These are phyloP conservation scores for Potentilla sterilis DNA, from an alignment of 306 rosid genomes.

Conservation along the genomic window DNA sequence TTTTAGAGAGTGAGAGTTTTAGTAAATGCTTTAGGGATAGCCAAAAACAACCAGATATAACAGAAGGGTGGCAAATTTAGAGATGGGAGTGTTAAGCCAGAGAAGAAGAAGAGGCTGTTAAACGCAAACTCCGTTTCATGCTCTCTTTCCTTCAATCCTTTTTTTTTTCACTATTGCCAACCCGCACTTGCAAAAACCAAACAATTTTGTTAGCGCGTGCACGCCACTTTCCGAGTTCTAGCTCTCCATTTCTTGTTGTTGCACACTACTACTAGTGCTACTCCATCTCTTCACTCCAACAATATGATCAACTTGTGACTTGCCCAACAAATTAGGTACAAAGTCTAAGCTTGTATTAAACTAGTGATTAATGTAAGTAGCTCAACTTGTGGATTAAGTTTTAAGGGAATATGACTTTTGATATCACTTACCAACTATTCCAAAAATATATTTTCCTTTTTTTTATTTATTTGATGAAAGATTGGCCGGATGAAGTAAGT, in stretches of 20 bases:
- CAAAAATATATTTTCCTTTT: not conserved
- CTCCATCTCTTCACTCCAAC: conserved; percentile 20
- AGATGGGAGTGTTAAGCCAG: conserved; percentile 34
- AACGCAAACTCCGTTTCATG: conserved; percentile 59
- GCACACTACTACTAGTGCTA: not conserved
- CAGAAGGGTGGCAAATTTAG: conserved; percentile 64
- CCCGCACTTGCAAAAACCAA: conserved; percentile 30
- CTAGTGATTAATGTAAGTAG: not conserved
- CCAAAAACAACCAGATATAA: conserved; percentile 33
- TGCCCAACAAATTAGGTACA: conserved; percentile 18
- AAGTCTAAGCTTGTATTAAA: conserved; percentile 16
- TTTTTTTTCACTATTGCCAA: conserved; percentile 71
- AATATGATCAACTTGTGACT: not conserved
- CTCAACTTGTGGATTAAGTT: conserved; percentile 23
- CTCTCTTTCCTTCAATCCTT: conserved; percentile 62
- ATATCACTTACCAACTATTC: conserved; percentile 11
- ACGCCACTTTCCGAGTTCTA: not conserved
- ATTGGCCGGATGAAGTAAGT: not conserved
- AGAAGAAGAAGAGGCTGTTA: conserved; percentile 33
- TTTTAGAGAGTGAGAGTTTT: conserved; percentile 36
- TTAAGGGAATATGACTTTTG: conserved; percentile 16
- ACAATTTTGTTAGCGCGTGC: not conserved
- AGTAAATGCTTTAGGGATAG: conserved; percentile 29
- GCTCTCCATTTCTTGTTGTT: not conserved
- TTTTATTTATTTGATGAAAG: not conserved